Percentiles rank a stretch among this genome's conserved stretches.
phyloP scores from a whole-genome alignment of 352 stramenopile genomes.

The Phytophthora kernoviae region DNA sequence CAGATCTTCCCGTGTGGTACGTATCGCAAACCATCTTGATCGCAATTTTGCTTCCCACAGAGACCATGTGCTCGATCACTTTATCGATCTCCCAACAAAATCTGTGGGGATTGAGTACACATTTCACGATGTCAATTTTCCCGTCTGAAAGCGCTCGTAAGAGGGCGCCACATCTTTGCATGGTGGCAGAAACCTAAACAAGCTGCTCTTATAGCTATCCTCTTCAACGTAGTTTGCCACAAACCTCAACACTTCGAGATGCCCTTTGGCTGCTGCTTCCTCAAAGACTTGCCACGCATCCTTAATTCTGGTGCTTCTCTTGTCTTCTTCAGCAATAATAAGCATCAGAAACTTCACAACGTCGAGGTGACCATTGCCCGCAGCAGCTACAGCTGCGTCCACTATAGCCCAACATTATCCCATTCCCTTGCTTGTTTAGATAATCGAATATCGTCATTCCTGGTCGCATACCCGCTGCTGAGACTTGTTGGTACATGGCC shows the following conservation, averaged over 20 bases:
- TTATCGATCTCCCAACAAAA: no score
- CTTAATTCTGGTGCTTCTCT: neutral
- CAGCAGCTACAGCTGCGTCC: conserved; percentile 4
- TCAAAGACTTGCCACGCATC: conserved; percentile 2
- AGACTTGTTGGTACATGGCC: neutral
- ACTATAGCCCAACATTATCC: conserved; percentile 4
- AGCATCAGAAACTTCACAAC: conserved; percentile 8
- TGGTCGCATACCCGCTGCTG: neutral
- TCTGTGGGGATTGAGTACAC: no score
- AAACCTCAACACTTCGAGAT: conserved; percentile 2
- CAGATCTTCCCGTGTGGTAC: no score
- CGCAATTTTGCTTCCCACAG: no score
- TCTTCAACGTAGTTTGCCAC: neutral
- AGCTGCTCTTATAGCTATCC: no score
- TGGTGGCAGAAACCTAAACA: no score
- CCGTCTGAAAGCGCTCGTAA: no score
- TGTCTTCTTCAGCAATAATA: conserved; percentile 1
- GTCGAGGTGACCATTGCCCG: neutral
- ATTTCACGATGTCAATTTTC: no score
- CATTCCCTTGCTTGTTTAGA: no score
- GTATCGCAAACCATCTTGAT: no score
- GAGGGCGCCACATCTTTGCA: no score
- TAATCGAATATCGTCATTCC: neutral
- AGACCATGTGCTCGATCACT: no score
- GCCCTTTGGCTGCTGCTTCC: neutral